A percentile compares a stretch with the other conserved stretches of the same genome.
Evolutionary conservation across 805 yeast species (phyloP).

Genomic region (Wickerhamiella vanderwaltii): DNA sequence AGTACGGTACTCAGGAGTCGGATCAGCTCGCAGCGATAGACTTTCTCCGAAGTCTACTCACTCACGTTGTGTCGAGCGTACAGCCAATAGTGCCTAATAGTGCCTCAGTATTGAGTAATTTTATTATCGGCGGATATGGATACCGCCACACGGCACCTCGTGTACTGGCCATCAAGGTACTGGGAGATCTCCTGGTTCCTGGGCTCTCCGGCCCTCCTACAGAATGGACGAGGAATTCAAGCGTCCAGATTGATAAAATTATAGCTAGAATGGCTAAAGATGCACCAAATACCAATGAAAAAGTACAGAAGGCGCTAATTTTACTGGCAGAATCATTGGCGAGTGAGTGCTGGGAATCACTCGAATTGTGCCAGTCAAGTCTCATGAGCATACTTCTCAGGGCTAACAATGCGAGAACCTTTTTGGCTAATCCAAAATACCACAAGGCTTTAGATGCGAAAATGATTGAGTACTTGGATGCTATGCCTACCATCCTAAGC

Average conservation of each 20-base stretch:
- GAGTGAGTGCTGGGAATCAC: slow-evolving; percentile 6
- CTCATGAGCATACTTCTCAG: neutral
- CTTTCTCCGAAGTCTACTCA: neutral
- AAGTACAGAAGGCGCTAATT: neutral
- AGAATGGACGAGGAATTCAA: slow-evolving; percentile 2
- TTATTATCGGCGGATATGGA: slow-evolving; percentile 12
- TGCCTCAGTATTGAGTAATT: slow-evolving; percentile 16
- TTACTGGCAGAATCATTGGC: neutral
- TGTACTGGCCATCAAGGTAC: slow-evolving; percentile 64
- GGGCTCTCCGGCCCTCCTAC: neutral
- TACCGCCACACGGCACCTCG: slow-evolving; percentile 41
- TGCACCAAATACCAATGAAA: neutral
- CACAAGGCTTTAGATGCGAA: neutral
- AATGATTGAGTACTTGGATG: slow-evolving; percentile 8
- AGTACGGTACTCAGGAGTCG: neutral
- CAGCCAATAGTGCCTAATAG: slow-evolving; percentile 19
- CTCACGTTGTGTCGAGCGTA: slow-evolving; percentile 16
- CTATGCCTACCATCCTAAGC: slow-evolving; percentile 10
- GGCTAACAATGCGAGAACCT: neutral
- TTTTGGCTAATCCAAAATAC: neutral
- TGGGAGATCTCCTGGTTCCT: slow-evolving; percentile 20
- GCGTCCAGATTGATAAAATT: slow-evolving; percentile 8
- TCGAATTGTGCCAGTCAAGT: slow-evolving; percentile 6
- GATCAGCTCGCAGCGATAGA: slow-evolving; percentile 1
- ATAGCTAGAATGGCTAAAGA: neutral